Base-by-base conservation (phyloP, 352 stramenopile genomes). In the Globisporangium yorkense region DNA sequence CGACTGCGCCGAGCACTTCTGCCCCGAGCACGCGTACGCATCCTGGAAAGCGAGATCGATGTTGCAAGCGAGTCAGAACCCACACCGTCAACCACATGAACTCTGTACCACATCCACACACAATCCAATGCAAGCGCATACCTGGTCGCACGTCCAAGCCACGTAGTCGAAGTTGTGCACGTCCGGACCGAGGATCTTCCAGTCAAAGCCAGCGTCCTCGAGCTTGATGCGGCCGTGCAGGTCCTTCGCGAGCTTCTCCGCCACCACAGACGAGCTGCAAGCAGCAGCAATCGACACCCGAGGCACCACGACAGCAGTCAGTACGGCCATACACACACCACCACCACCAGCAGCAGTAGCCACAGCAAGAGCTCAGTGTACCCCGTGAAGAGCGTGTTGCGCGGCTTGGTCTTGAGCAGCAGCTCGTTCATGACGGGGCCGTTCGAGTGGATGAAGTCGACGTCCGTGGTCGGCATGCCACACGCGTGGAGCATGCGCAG, bases 141-240 rank as follows among this genome's bases (percentile, higher is more conserved):
- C 70, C 63, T 99, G 97, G 74, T 99, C 97, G 53, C 88, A 98
- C 64, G 96, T 96, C 91, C 93, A 99, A 10, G 96, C 94, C 15
- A 99, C 96, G 68, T 99, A 99, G 61, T 99, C 94, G 20, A 98
- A 88, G 75, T 99, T 87, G 53, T 70, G 52, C 9, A 98, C 96
- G 68, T 99, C 97, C 1, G 96, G 96, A 35, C 96, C 96, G 39
- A 99, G 76, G 58, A 97, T 80, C 68, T 99, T 99, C 97, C 97
- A 99, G 80, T 99, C 97, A 68, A 99, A 99, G 20, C 97, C 97
- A 48, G 97, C 96, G 73, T 99, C 97, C 70, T 99, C 97, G 24
- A 99, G 80, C 77, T 97, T 97, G 53, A 98, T 94, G 21, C 80
- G 81, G 35, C 92, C 92, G 48, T 89, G 82, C 16, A 98, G 89